Base-by-base conservation (phyloP, 2,329 filamentous ascomycete species). In the Botrytis deweyae region DNA sequence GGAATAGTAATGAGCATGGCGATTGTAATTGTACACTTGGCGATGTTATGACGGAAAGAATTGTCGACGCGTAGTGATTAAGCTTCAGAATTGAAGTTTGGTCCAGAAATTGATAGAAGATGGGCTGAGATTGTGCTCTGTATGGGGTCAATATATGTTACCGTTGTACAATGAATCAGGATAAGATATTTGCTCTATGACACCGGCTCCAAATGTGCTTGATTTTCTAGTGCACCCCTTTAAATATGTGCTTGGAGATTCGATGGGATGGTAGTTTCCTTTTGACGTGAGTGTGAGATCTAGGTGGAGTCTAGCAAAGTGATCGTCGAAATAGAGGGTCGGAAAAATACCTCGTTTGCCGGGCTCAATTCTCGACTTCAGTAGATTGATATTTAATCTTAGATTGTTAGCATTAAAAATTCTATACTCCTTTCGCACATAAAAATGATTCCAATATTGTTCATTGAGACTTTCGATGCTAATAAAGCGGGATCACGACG, bases 401-500 rank as follows among this genome's bases (percentile, higher is more conserved):
- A 46, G 7, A 46, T 22, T 22, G 0, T 22, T 46, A 46, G 44
- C 8, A 46, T 22, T 22, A 3, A 22, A 22, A 22, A 9, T 46
- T 49, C 8, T 49, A 49, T 4, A 22, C 20, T 49, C 20, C 46
- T 49, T 49, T 49, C 46, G 10, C 46, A 49, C 8, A 49, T 9
- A 10, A 49, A 4, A 49, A 49, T 20, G 46, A 49, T 49, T 49
- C 46, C 46, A 49, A 49, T 25, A 49, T 49, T 25, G 46, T 49
- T 25, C 20, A 49, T 49, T 49, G 46, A 49, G 46, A 52, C 12
- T 52, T n/a, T 72, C 25, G 29, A 59, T 55, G 33, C 38, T 8
- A 68, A 49, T 25, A 65, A 33, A 29, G 55, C 46, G n/a, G 40
- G 46, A n/a, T 67, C 70, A 38, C 69, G 62, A 18, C 52, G 25